A percentile compares a stretch with the other conserved stretches of the same genome.
Conservation (phyloP, 1,284 basidiomycete genomes). For the Omphalotus olearius region DNA sequence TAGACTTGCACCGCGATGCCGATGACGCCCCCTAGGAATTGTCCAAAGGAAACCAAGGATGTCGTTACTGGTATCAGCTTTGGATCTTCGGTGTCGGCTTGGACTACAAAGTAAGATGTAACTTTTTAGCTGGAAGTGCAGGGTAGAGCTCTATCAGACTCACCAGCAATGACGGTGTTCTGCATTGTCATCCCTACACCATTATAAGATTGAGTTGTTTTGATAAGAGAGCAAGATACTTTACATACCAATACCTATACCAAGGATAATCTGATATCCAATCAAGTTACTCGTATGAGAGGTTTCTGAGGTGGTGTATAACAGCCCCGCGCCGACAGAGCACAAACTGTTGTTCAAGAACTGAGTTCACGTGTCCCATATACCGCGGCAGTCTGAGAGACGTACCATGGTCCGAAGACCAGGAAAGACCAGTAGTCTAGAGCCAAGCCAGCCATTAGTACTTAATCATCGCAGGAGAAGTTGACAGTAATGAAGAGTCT, state of each 20-base stretch:
- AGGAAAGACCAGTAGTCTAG: conserved; percentile 19
- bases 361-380: too few species aligned
- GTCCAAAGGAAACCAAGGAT: conserved; percentile 15
- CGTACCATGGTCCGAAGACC: conserved; percentile 18
- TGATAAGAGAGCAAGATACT: conserved; percentile 1
- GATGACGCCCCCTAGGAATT: conserved; percentile 18
- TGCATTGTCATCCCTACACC: conserved; percentile 8
- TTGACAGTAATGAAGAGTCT: neutral
- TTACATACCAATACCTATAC: conserved; percentile 20
- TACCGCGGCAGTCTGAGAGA: too few species aligned
- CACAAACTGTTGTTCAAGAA: neutral
- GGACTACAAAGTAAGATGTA: too few species aligned
- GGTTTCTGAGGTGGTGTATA: conserved; percentile 34
- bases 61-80: conserved; percentile 16
- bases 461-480: neutral
- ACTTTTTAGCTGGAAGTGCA: neutral
- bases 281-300: conserved; percentile 28
- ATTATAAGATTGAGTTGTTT: conserved; percentile 22
- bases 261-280: conserved; percentile 37
- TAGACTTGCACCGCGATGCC: conserved; percentile 8
- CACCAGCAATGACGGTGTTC: neutral
- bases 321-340: conserved; percentile 32
- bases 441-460: neutral
- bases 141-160: too few species aligned
- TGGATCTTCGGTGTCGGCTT: conserved; percentile 13